phyloP scores from a whole-genome alignment of 225 moss, liverwort and hornwort genomes.

The Pseudoscleropodium purum region DNA sequence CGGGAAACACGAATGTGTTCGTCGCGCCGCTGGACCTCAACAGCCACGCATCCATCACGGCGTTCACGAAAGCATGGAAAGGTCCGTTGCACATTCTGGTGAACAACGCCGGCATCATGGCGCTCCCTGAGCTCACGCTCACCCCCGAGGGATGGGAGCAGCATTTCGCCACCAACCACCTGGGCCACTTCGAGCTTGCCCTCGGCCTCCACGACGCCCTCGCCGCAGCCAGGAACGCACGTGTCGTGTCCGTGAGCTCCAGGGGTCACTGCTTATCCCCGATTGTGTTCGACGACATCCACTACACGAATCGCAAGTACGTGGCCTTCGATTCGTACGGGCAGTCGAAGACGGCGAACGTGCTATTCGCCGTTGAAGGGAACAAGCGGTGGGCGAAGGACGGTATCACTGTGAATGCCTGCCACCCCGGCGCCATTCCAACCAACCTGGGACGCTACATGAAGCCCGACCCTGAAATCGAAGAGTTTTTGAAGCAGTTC shows the following conservation, averaged over 20 bases:
- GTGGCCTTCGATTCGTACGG: background rate
- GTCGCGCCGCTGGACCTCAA: background rate
- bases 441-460: too few species aligned
- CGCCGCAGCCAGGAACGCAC: background rate
- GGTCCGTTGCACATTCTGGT: too few species aligned
- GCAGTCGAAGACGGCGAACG: background rate
- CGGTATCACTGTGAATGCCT: too few species aligned
- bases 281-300: background rate
- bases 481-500: background rate
- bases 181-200: background rate
- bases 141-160: too few species aligned
- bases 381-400: background rate
- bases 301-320: background rate
- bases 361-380: background rate
- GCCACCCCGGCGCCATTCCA: too few species aligned
- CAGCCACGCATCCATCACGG: too few species aligned
- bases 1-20: background rate
- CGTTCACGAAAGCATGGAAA: too few species aligned
- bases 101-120: too few species aligned
- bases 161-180: background rate
- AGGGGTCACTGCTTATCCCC: accelerated
- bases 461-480: background rate
- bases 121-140: too few species aligned
- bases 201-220: background rate
- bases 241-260: background rate